A percentile compares a stretch with the other conserved stretches of the same genome.
Conservation (phyloP, 2,329 filamentous ascomycete species). For the Lasiodiplodia citricola region DNA sequence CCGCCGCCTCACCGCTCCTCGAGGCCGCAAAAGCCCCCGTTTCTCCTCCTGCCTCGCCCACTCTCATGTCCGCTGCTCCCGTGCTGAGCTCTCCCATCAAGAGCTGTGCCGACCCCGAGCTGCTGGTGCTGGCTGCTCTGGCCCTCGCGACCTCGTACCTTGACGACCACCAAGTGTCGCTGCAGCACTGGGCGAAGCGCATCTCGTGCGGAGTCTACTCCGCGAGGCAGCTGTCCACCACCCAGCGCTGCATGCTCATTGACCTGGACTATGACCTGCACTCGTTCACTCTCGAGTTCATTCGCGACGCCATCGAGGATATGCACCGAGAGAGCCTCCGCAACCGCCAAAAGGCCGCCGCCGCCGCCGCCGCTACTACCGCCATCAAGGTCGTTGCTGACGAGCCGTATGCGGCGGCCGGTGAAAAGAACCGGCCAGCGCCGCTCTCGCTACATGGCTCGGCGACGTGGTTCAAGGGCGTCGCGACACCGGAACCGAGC, state of each 20-base stretch:
- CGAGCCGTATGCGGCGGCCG: conserved; percentile 16
- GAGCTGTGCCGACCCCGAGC: conserved; percentile 35
- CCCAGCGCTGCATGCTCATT: conserved; percentile 40
- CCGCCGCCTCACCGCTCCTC: conserved; percentile 29
- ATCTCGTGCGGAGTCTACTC: conserved; percentile 36
- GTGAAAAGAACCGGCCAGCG: conserved; percentile 31
- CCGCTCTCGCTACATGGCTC: conserved; percentile 35
- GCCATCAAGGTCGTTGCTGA: conserved; percentile 27
- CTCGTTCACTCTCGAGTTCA: conserved; percentile 40
- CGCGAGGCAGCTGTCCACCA: conserved; percentile 39
- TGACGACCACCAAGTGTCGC: conserved; percentile 38
- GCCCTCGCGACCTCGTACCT: conserved; percentile 43
- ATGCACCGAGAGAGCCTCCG: conserved; percentile 35
- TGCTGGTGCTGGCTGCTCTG: conserved; percentile 44
- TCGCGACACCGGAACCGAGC: conserved; percentile 47
- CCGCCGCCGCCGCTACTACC: neutral
- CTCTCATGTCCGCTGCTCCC: conserved; percentile 7
- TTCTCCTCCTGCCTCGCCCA: conserved; percentile 13
- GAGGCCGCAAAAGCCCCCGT: conserved; percentile 30
- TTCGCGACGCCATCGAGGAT: conserved; percentile 37
- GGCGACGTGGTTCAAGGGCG: conserved; percentile 38
- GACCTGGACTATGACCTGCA: conserved; percentile 47
- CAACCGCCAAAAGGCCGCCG: conserved; percentile 16
- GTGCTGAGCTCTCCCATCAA: conserved; percentile 6
- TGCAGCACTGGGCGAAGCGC: conserved; percentile 41